Conservation (phyloP, 164 flowering plant species). For the Vitis rupestris region DNA sequence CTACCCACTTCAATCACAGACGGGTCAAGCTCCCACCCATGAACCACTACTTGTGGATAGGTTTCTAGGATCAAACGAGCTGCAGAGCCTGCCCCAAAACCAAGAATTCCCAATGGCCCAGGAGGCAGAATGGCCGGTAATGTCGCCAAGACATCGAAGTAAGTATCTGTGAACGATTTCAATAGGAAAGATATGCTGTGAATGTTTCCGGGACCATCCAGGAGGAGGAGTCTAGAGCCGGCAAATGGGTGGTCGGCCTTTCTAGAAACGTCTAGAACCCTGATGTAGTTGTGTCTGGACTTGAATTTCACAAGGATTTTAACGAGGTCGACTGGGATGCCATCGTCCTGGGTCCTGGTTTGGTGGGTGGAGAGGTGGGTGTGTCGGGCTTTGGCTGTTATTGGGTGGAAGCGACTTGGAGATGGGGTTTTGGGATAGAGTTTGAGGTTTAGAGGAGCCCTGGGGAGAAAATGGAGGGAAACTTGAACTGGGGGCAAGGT, state of each 20-base stretch:
- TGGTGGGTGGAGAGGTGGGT: conserved; percentile 15
- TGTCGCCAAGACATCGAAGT: conserved; percentile 86
- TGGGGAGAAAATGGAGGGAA: conserved; percentile 12
- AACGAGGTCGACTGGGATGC: conserved; percentile 58
- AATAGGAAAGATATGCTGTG: conserved; percentile 72
- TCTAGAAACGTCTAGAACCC: conserved; percentile 77
- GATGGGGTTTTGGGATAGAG: too few species aligned
- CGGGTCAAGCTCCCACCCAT: conserved; percentile 92
- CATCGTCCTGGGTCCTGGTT: conserved; percentile 41
- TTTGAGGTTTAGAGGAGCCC: not conserved
- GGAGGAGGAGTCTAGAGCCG: conserved; percentile 80
- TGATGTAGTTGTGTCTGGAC: conserved; percentile 71
- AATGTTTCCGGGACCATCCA: conserved; percentile 89
- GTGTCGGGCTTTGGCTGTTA: conserved; percentile 21
- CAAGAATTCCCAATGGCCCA: conserved; percentile 80
- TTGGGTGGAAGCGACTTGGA: not conserved
- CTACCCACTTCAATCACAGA: conserved; percentile 73
- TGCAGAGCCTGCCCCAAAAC: conserved; percentile 90
- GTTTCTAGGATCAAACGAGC: conserved; percentile 57
- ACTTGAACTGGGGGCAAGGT: conserved; percentile 12
- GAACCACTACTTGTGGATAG: conserved; percentile 55
- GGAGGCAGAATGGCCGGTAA: conserved; percentile 71
- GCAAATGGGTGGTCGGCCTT: conserved; percentile 78
- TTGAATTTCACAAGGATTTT: conserved; percentile 67
- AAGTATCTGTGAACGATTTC: conserved; percentile 57